Evolutionary conservation across 2,329 filamentous ascomycete species (phyloP), one percentile per base, ranked within the genome.

Genomic region (Septoria linicola): DNA sequence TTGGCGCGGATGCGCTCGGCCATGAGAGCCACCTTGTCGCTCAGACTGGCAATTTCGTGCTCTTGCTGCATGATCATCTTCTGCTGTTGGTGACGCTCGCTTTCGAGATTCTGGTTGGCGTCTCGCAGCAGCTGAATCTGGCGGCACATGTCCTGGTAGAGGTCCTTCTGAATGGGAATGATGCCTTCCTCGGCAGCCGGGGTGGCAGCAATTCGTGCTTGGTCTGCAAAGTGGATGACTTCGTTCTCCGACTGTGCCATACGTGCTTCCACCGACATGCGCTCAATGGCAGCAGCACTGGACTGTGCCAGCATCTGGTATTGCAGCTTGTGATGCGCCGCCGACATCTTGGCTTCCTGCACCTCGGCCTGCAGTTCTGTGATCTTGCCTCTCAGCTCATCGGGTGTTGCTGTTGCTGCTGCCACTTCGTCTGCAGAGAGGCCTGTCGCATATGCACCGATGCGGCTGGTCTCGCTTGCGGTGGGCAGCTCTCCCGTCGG

Each of bases 171-270:
- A 62, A 61, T 70, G 64, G 51, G 69, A 59, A 56, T 72, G 65
- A 57, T 65, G 61, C 57, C 65, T 46, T 61, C 58, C 21, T 78
- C 74, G 17, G 77, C 76, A 43, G 83, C 79, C 4, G 74, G 16
- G 73, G 76, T 5, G 72, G 71, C 59, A 73, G 77, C 50, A 80
- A 71, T 53, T 77, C 82, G 44, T 80, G 80, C 44, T 66, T 87
- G 81, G 65, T 93, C 87, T 11, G 84, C 83, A 55, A 80, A 78
- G 54, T 90, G 86, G 21, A 96, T 75, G 10, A 91, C 88, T 55
- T 96, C 88, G 16, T 95, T 86, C 70, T 96, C 90, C 17, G 87
- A 81, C 56, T 89, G 82, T n/a, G 86, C 87, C 81, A 96, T 91
- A 59, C 93, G 88, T 63, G 95, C 87, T 70, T 96, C 92, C 4